These are phyloP conservation scores for Plectosphaerella cucumerina DNA, from an alignment of 2,329 filamentous ascomycete genomes.

Conservation along the genomic window DNA sequence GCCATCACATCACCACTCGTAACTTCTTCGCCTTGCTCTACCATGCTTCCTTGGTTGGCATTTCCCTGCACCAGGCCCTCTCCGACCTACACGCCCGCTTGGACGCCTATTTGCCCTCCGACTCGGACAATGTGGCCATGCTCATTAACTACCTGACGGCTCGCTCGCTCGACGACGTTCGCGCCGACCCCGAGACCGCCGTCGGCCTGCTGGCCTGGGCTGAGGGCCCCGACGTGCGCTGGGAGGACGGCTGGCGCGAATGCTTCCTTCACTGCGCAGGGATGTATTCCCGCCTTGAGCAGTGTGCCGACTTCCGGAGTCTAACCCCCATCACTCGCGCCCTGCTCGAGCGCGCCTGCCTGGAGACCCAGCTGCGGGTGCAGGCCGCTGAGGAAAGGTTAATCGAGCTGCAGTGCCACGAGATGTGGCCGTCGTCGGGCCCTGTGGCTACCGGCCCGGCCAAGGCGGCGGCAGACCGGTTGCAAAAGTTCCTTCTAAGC, in stretches of 20 bases:
- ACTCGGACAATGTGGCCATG: constrained; percentile 52
- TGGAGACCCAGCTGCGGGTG: constrained; percentile 59
- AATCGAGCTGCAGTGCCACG: constrained; percentile 53
- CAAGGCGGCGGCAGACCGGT: constrained; percentile 51
- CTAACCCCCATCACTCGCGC: constrained; percentile 59
- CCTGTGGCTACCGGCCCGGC: constrained; percentile 33
- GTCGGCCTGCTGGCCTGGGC: constrained; percentile 62
- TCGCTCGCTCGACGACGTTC: constrained; percentile 59
- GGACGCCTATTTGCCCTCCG: constrained; percentile 51
- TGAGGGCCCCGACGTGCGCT: constrained; percentile 56
- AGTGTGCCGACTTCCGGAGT: constrained; percentile 50
- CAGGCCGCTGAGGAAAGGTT: constrained; percentile 59
- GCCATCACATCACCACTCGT: constrained; percentile 61
- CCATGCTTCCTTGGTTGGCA: constrained; percentile 59
- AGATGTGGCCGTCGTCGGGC: constrained; percentile 51
- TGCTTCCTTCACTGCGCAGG: constrained; percentile 64
- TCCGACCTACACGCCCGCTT: constrained; percentile 58
- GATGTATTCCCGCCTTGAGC: constrained; percentile 53
- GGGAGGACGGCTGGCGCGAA: constrained; percentile 65
- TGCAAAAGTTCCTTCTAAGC: constrained; percentile 55
- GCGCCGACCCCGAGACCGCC: constrained; percentile 55
- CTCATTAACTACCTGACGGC: constrained; percentile 58
- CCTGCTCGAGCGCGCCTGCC: constrained; percentile 56
- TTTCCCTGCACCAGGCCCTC: constrained; percentile 59
- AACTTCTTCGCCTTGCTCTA: constrained; percentile 66